Evolutionary conservation across 768 basidiomycete genomes (phyloP), one percentile per base, ranked within the genome.

Genomic region (Tulasnella sp.): DNA sequence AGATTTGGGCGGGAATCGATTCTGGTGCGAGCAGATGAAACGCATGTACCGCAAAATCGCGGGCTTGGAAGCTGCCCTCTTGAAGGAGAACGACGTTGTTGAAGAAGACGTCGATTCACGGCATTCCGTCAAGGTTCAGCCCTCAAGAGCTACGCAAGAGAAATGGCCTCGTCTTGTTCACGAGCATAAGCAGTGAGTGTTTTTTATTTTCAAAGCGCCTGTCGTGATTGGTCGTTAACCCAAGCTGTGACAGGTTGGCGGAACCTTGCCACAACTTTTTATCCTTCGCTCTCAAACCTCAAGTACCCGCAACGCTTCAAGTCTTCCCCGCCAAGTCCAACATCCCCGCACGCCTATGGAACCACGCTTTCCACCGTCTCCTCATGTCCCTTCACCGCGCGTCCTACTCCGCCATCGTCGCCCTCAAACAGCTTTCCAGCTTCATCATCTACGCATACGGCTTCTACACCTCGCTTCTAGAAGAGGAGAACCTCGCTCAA

Each of bases 371-470:
- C 79, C 88, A 96, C 80, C 90, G 90, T 63, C 85, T 96, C 47
- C 89, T 98, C 74, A 94, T 97, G 79, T 87, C 91, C 14, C 86
- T 99, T 41, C 90, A 95, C 16, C 90, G 90, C 68, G 89, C 92
- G 0, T 91, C 94, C 59, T 87, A 90, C 75, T 83, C 85, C 5
- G 85, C 79, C n/a, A 81, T 81, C 6, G 82, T 89, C 69, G 92
- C 94, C 2, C 84, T 95, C 34, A 96, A 99, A 75, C 91, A 94
- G 74, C 86, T 98, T 0, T 92, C 94, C 77, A 95, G 95, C 74
- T 95, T 95, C 75, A 93, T 97, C 52, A 94, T 95, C 76, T 97
- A 94, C 75, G 91, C 96, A 0, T 99, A 98, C 81, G 89, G 88
- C 0, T 96, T 95, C 77, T 98, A 98, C 81, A 90, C 94, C 0